Conservation (phyloP, 2,329 filamentous ascomycete genomes). For the Chrysoporthe cubensis region DNA sequence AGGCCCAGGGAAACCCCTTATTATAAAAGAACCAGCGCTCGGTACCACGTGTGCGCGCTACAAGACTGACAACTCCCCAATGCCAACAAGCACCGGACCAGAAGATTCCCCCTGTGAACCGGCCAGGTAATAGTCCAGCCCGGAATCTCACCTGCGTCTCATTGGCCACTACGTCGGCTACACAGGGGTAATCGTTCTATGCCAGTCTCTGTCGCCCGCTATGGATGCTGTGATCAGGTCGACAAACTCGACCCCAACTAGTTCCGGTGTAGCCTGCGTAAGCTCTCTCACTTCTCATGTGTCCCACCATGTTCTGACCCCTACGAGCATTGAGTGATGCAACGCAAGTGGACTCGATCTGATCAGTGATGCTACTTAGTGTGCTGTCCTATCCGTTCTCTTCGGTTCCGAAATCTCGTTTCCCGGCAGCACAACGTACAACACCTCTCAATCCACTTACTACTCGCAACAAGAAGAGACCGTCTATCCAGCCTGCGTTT, state of each 20-base stretch:
- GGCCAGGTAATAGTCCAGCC: background rate
- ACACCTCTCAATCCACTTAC: background rate
- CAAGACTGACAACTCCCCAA: background rate
- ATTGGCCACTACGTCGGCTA: background rate
- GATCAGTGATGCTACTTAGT: background rate
- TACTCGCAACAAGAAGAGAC: conserved; percentile 1
- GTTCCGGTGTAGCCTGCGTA: background rate
- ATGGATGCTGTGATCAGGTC: background rate
- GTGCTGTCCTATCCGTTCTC: background rate
- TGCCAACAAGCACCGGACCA: background rate
- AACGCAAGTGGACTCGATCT: background rate
- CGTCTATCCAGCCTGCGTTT: background rate
- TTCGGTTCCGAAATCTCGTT: background rate
- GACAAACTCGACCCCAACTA: background rate
- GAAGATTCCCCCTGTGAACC: background rate
- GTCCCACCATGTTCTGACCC: background rate
- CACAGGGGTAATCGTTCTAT: background rate
- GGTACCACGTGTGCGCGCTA: background rate
- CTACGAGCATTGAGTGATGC: too few relatives aligned
- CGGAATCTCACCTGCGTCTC: background rate
- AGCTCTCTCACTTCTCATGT: background rate
- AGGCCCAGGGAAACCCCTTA: background rate
- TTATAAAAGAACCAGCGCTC: background rate
- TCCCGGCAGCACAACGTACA: background rate
- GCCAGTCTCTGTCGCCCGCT: background rate